Evolutionary conservation across 352 stramenopile species (phyloP), one percentile per base, ranked within the genome.

Genomic region (Pythium brachiatum): DNA sequence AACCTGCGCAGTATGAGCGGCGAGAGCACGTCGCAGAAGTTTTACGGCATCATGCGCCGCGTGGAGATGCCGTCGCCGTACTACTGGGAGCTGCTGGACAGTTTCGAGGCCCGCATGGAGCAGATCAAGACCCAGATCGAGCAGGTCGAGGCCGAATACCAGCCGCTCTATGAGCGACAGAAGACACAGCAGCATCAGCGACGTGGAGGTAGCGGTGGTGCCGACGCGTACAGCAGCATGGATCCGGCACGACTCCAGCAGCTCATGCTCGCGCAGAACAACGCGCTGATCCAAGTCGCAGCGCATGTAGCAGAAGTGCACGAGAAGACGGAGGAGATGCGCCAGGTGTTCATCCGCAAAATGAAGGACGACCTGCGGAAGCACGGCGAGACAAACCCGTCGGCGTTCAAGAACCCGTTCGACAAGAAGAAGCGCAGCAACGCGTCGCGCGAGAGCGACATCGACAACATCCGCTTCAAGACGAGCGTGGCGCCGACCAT

Each of bases 11-110:
- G 75, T 50, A 68, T 92, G 55, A 82, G 88, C 52, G 81, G 71
- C 57, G 71, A 72, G 32, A 80, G 66, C 60, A 70, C 64, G 29
- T 75, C 70, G 7, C 66, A 79, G 23, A 55, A 71, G 9, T 78
- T 83, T 68, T 79, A 82, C 57, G 68, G 86, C 48, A 84, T 91
- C 56, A 78, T 88, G 75, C 83, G 83, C 8, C 78, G 78, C 15
- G 83, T 91, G 23, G 79, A 89, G 52, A 89, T 88, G 79, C 85
- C 85, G 38, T 94, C 85, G 31, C 71, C 76, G 5, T 94, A 89
- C 57, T 94, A 91, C 57, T 92, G 83, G 81, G 76, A 89, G 34
- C 68, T 94, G 41, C 62, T 92, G 27, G 75, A 79, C 26, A 76
- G 86, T 31, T 92, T 87, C 44, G 85, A 94, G 51, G 60, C 66